Percentiles rank a stretch among this genome's conserved stretches.
phyloP scores from a whole-genome alignment of 1,139 yeast species.

The Yarrowia galli region DNA sequence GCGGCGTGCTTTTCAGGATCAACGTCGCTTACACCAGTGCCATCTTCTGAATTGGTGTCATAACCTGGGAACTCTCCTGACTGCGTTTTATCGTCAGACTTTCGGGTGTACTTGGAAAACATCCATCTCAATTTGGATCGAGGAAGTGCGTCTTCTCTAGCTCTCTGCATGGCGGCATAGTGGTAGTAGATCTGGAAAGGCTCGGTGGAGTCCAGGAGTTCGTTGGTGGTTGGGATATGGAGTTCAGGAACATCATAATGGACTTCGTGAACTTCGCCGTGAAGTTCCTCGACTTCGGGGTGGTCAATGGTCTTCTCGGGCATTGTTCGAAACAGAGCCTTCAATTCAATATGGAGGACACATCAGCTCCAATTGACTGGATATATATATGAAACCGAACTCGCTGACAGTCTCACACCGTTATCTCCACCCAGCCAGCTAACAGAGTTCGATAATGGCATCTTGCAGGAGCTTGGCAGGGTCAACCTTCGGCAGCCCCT shows the following conservation, averaged over 20 bases:
- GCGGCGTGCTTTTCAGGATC: background rate
- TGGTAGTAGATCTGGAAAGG: constrained; percentile 26
- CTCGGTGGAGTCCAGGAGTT: constrained; percentile 9
- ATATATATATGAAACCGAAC: background rate
- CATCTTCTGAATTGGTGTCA: background rate
- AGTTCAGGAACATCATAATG: background rate
- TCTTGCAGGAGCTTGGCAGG: constrained; percentile 29
- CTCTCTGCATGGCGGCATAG: constrained; percentile 24
- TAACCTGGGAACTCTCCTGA: background rate
- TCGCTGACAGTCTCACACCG: background rate
- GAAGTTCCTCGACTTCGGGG: background rate
- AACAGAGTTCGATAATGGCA: constrained; percentile 12
- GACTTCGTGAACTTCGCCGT: background rate
- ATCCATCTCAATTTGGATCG: background rate
- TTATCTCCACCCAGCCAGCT: constrained; percentile 10
- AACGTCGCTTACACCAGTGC: constrained; percentile 5
- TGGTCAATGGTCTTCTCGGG: background rate
- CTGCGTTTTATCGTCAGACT: background rate
- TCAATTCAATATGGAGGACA: background rate
- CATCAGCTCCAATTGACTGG: background rate
- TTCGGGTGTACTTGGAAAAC: constrained; percentile 1
- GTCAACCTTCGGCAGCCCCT: constrained; percentile 24
- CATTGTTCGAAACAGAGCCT: background rate
- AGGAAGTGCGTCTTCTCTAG: constrained; percentile 29
- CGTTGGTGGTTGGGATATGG: constrained; percentile 19